These are phyloP conservation scores for Dictyostelium intermedium DNA, from an alignment of 78 protist genomes.

Conservation along the genomic window DNA sequence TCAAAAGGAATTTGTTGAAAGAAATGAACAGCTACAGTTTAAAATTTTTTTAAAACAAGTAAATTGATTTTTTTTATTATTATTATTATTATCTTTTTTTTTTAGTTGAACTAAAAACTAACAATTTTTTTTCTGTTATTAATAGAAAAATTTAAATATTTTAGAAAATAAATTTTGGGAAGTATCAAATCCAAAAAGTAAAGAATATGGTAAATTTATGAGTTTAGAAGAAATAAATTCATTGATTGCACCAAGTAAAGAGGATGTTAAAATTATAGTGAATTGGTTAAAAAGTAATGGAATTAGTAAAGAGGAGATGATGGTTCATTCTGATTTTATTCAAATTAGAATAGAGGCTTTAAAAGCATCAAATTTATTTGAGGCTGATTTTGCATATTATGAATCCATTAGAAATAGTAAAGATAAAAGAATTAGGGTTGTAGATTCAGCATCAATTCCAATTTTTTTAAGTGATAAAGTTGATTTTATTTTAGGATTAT, in stretches of 20 bases:
- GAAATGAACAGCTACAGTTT: neutral
- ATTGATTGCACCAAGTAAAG: neutral
- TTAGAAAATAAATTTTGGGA: constrained; percentile 35
- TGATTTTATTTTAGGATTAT: constrained; percentile 69
- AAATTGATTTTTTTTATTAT: neutral
- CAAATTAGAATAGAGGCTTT: neutral
- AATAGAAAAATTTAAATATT: neutral
- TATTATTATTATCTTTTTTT: neutral
- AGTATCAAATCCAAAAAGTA: neutral
- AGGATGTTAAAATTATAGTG: neutral
- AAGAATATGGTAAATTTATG: neutral
- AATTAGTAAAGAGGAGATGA: neutral
- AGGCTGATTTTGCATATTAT: constrained; percentile 2
- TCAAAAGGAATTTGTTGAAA: neutral
- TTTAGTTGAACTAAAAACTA: neutral
- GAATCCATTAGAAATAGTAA: neutral
- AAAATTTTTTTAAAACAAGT: constrained; percentile 20
- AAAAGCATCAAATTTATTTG: constrained; percentile 12
- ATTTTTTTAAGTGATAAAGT: neutral
- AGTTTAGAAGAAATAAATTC: neutral
- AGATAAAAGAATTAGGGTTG: constrained; percentile 5
- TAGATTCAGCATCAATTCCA: constrained; percentile 50
- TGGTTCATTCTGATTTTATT: constrained; percentile 13
- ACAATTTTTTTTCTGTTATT: neutral
- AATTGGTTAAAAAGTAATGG: neutral